Base-by-base conservation (phyloP, 257 asterid species). In the Eustoma russellianum region DNA sequence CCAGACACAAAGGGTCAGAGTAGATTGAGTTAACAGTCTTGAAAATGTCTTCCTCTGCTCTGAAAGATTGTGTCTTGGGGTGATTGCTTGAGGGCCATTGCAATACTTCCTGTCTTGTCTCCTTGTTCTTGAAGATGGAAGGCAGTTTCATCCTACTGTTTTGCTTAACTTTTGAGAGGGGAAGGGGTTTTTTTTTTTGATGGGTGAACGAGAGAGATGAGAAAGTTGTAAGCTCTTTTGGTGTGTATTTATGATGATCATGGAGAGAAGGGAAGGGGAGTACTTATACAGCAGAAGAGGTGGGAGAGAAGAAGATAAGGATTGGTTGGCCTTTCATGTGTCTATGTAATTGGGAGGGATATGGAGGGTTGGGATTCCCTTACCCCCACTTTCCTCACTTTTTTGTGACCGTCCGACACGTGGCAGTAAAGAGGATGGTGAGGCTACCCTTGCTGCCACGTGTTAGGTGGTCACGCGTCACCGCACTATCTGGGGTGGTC, bases 1-100 rank as follows among this genome's bases (percentile, higher is more conserved):
- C 69, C 2, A 70, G 55, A 19, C 56, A 60, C 6, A 70, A 62
- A 33, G 85, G 74, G 71, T 83, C 93, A 63, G 78, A 79, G 71
- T 67, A 82, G 0, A 78, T 71, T 14, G 97, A 85, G 70, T 85
- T 82, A 3, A 80, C 83, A 38, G 93, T 80, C 86, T 82, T 74
- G 77, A 74, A 63, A 34, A 70, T 56, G 15, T 56, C 62, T 15
- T 61, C 60, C n/a, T 53, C 66, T 8, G 52, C 70, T 43, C 77
- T 49, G 3, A 70, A 74, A 52, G 77, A 74, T 13, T 58, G 69
- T 13, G 80, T 74, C 57, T 56, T 70, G 14, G 71, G 67, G 13
- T 70, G 58, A 6, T 59, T 58, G 64, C 80, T 70, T 41, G 74
- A 66, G n/a, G 74, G 69, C 80, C 73, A 74, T 59, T 74, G 69